Percentiles rank a stretch among this genome's conserved stretches.
These are phyloP conservation scores for Neofusicoccum umdonicola DNA, from an alignment of 2,329 filamentous ascomycete genomes.

Conservation along the genomic window DNA sequence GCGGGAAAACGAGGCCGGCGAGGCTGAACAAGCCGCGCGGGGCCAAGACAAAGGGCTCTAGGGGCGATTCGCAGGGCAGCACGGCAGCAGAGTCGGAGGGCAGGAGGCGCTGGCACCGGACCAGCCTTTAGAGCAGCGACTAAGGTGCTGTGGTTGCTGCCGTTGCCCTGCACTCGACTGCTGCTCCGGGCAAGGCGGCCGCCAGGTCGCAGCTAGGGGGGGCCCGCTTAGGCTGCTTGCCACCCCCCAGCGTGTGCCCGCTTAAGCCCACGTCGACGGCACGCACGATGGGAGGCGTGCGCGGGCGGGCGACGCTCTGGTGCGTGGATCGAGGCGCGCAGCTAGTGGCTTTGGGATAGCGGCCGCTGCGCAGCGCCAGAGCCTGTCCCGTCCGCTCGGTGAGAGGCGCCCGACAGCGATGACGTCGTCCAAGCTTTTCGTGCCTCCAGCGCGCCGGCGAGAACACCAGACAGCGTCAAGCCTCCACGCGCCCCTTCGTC, in stretches of 20 bases:
- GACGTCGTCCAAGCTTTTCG: conserved; percentile 9
- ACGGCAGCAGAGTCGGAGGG: neutral
- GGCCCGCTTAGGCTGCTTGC: conserved; percentile 3
- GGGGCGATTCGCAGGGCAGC: conserved; percentile 7
- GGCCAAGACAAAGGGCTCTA: conserved; percentile 3
- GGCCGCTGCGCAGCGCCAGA: neutral
- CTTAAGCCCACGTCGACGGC: conserved; percentile 3
- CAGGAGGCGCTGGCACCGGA: conserved; percentile 6
- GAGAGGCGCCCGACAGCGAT: neutral
- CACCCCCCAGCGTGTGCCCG: neutral
- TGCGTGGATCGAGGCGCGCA: conserved; percentile 15
- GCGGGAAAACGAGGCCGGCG: no score
- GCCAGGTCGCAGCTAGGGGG: neutral
- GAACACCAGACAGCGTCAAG: neutral
- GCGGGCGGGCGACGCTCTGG: conserved; percentile 7
- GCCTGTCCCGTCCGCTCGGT: neutral
- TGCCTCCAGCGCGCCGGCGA: neutral
- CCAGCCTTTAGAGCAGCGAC: conserved; percentile 3
- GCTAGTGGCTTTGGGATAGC: conserved; percentile 6
- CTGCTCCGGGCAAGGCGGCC: neutral
- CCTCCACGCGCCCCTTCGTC: neutral
- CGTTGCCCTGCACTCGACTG: conserved; percentile 6
- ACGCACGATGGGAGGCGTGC: conserved; percentile 10
- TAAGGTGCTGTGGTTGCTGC: conserved; percentile 10
- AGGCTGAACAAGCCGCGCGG: neutral